A percentile compares a stretch with the other conserved stretches of the same genome.
phyloP scores from a whole-genome alignment of 2,329 filamentous ascomycete species.

The Blastomyces emzantsi region DNA sequence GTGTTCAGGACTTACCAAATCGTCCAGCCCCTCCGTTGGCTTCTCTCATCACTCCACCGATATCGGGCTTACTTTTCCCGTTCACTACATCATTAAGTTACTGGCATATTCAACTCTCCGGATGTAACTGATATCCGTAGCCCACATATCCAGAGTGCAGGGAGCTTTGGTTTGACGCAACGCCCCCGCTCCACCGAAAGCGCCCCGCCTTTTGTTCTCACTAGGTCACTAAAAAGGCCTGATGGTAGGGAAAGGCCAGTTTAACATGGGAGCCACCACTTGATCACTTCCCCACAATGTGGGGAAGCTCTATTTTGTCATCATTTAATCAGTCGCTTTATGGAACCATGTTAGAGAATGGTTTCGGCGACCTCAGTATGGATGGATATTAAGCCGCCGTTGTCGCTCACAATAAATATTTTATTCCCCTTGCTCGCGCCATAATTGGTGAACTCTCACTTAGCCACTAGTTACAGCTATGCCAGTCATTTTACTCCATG shows the following conservation, averaged over 20 bases:
- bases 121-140: neutral
- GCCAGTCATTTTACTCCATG: no score
- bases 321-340: neutral
- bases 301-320: neutral
- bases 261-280: neutral
- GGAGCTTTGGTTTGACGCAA: neutral
- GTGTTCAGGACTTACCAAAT: neutral
- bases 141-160: neutral
- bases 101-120: neutral
- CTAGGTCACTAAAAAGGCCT: neutral
- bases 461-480: no score
- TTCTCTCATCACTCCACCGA: neutral
- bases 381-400: no score
- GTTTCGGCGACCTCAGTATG: neutral
- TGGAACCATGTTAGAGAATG: neutral
- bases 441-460: neutral
- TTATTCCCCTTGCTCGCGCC: neutral
- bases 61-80: neutral
- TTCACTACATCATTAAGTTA: neutral
- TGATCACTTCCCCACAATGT: neutral
- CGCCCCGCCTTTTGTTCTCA: neutral
- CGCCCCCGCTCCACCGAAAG: neutral
- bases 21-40: neutral
- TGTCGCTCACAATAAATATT: neutral
- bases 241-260: neutral